Percentiles rank a stretch among this genome's conserved stretches.
These are phyloP conservation scores for Chrysanthemum lavandulifolium DNA, from an alignment of 129 eudicot genomes.

Conservation along the genomic window DNA sequence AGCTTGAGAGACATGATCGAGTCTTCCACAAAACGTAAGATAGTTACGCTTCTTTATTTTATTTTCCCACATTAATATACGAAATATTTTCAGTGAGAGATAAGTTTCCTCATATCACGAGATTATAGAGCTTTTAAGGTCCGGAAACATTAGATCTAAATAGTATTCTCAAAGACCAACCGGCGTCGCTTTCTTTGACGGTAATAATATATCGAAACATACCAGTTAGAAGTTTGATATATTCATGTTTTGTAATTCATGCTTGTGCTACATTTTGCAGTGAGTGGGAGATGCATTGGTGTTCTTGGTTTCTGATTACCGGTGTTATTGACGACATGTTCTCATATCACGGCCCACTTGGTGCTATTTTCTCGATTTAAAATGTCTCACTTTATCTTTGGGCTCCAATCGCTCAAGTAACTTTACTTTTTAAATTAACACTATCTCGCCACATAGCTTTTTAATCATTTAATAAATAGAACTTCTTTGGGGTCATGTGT, in stretches of 20 bases:
- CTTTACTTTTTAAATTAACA: not conserved
- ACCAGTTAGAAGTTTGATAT: not conserved
- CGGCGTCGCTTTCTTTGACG: constrained; percentile 68
- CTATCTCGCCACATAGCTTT: not conserved
- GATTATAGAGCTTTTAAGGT: constrained; percentile 56
- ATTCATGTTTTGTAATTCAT: not conserved
- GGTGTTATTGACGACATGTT: constrained; percentile 84
- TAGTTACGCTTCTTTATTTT: not conserved
- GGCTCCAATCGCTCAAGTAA: constrained; percentile 97
- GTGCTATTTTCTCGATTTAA: constrained; percentile 71
- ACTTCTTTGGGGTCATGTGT: constrained; percentile 17
- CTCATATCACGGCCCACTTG: constrained; percentile 89
- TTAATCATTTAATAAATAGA: not conserved
- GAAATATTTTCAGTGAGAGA: constrained; percentile 45
- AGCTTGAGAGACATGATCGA: constrained; percentile 49
- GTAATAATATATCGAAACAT: constrained; percentile 42
- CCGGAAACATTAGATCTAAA: constrained; percentile 44
- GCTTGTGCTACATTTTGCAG: constrained; percentile 40
- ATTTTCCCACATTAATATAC: constrained; percentile 8
- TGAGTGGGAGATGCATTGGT: constrained; percentile 53
- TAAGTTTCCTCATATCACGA: constrained; percentile 83
- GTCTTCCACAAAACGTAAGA: constrained; percentile 69
- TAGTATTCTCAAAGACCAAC: constrained; percentile 62
- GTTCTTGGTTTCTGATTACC: constrained; percentile 82
- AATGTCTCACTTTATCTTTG: constrained; percentile 68